Base-by-base conservation (phyloP, 805 yeast genomes). In the Starmera dryadoides region DNA sequence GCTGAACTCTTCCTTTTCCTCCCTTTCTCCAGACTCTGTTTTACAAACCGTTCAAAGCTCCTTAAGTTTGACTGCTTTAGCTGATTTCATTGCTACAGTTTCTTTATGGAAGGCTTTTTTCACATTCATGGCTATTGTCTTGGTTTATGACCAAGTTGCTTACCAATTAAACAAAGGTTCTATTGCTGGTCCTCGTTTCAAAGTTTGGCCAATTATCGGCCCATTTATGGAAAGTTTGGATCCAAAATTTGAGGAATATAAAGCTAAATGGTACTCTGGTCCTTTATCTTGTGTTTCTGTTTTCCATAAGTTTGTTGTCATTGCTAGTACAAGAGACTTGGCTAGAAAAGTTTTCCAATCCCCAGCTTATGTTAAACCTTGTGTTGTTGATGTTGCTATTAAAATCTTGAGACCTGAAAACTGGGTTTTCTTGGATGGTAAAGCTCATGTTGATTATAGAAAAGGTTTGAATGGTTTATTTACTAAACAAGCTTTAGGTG, bases 391-490 rank as follows among this genome's bases (percentile, higher is more conserved):
- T 59, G 98, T 88, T 39, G 98, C 98, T 17, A 73, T 81, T 46
- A 93, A 93, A 65, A 86, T 93, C 49, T 69, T 93, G 55, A 79
- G 98, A 64, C 97, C 98, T 35, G 73, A 91, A 34, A 93, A 91
- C 69, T 93, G 98, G 98, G 98, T 93, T 29, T 93, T 93, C 62
- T 66, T 88, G 55, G 98, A 93, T 57, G 98, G 98, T 51, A 88
- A 88, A 66, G 94, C 81, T 26, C 98, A 93, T 55, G 78, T 80
- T 42, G 98, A 93, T 63, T 93, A 91, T 66, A 81, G 98, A 65
- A 80, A 79, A 60, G 80, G 93, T 12, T 69, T 93, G 58, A 91
- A 93, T 59, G 95, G 95, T 6, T 70, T 93, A 42, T 93, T 93
- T 66, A 82, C 95, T 14, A 78, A 78, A 46, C 71, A 75, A 48